Conservation (phyloP, 2,329 filamentous ascomycete species). For the Curvularia hawaiiensis region DNA sequence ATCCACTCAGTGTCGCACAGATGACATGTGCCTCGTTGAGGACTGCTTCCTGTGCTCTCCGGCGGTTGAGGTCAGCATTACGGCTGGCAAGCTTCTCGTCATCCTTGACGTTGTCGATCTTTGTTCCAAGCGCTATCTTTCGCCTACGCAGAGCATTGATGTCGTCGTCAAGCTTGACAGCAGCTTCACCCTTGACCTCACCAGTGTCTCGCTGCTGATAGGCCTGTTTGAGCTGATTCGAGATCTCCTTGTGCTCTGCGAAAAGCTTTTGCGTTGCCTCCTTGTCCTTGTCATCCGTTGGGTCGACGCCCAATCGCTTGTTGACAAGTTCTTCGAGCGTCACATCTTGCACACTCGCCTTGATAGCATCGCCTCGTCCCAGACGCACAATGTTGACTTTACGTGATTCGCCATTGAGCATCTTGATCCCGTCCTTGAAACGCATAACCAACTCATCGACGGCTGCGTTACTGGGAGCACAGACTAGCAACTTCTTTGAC, state of each 20-base stretch:
- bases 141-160: conserved; percentile 79
- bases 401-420: conserved; percentile 70
- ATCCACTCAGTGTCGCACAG: conserved; percentile 92
- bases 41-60: conserved; percentile 86
- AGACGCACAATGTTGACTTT: conserved; percentile 88
- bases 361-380: conserved; percentile 91
- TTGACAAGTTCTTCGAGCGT: conserved; percentile 92
- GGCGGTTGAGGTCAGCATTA: conserved; percentile 83
- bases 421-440: conserved; percentile 85
- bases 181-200: conserved; percentile 65
- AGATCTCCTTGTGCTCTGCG: conserved; percentile 64
- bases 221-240: conserved; percentile 71
- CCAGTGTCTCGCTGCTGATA: conserved; percentile 69
- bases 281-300: conserved; percentile 48
- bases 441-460: conserved; percentile 95
- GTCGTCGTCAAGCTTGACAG: conserved; percentile 71
- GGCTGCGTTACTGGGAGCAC: conserved; percentile 97
- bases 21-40: conserved; percentile 90
- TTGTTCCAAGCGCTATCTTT: conserved; percentile 75
- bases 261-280: conserved; percentile 71
- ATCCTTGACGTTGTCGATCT: conserved; percentile 87
- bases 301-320: conserved; percentile 62
- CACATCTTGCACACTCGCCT: conserved; percentile 84
- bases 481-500: conserved; percentile 88
- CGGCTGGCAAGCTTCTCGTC: conserved; percentile 80